Percentiles rank a stretch among this genome's conserved stretches.
Evolutionary conservation across 2,329 filamentous ascomycete genomes (phyloP).

Genomic region (Sordariomycetes sp.): DNA sequence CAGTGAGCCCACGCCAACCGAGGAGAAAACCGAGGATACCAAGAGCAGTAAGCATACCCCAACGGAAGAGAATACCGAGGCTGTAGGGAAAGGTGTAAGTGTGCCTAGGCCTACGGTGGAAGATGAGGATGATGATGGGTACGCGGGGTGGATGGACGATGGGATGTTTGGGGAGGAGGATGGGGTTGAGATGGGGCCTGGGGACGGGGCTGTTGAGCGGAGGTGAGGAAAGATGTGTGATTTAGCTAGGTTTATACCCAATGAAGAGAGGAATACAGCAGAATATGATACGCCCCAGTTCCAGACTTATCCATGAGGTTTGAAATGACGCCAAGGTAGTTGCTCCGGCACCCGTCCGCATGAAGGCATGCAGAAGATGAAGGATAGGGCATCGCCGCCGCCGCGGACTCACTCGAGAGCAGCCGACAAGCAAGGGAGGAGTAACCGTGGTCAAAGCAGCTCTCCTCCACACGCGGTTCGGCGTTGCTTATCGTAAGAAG

Average conservation of each 20-base stretch:
- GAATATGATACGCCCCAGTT: not conserved
- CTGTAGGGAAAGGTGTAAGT: not conserved
- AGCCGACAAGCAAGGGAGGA: too few species aligned
- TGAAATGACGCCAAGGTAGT: too few species aligned
- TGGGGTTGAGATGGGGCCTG: not conserved
- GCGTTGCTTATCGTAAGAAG: too few species aligned
- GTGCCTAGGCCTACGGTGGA: slow-evolving; percentile 7
- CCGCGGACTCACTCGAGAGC: too few species aligned
- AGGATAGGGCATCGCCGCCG: too few species aligned
- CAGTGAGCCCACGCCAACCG: too few species aligned
- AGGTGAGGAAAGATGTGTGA: not conserved
- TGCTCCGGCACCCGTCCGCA: too few species aligned
- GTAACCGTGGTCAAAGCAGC: too few species aligned
- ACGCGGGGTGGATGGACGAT: slow-evolving; percentile 17
- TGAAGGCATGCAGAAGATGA: too few species aligned
- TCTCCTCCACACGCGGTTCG: too few species aligned
- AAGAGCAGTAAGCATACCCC: not conserved
- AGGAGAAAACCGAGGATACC: not conserved
- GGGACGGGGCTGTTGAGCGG: not conserved
- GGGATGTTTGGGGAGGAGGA: not conserved
- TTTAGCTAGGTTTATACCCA: not conserved
- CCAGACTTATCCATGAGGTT: too few species aligned
- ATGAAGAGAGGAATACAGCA: not conserved
- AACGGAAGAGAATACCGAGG: not conserved
- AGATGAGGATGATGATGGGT: slow-evolving; percentile 12